Evolutionary conservation across 768 basidiomycete genomes (phyloP).

Genomic region (Mycena rebaudengoi): DNA sequence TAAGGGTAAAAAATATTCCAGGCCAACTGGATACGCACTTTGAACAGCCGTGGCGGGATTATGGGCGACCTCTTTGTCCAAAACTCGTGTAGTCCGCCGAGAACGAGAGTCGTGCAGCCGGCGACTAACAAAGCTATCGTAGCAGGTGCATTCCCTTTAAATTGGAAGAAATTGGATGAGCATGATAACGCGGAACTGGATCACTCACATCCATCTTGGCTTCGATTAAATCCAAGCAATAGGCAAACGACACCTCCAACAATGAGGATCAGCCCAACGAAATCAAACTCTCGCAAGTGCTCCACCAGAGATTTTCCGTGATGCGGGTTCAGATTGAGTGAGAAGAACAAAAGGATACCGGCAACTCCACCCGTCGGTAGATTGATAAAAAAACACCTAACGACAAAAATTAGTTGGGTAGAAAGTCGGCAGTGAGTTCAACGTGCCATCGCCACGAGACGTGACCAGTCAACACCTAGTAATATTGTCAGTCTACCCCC

Average conservation of each 20-base stretch:
- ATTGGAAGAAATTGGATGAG: neutral
- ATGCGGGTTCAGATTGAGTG: slow-evolving; percentile 81
- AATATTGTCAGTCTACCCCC: neutral
- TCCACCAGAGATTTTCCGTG: slow-evolving; percentile 62
- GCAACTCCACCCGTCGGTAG: slow-evolving; percentile 82
- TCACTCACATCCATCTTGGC: slow-evolving; percentile 65
- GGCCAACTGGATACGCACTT: slow-evolving; percentile 46
- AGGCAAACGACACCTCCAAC: slow-evolving; percentile 70
- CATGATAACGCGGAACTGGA: slow-evolving; percentile 28
- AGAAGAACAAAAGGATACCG: slow-evolving; percentile 68
- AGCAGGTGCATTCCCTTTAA: slow-evolving; percentile 60
- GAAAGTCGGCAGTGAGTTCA: neutral
- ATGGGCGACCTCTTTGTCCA: slow-evolving; percentile 74
- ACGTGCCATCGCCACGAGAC: slow-evolving; percentile 81
- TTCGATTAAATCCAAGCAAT: slow-evolving; percentile 76
- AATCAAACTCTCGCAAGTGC: slow-evolving; percentile 73
- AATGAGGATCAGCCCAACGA: slow-evolving; percentile 69
- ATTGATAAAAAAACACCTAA: slow-evolving; percentile 83
- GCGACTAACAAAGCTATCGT: slow-evolving; percentile 71
- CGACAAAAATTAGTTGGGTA: neutral
- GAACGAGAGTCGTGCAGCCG: slow-evolving; percentile 61
- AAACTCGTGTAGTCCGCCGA: slow-evolving; percentile 63
- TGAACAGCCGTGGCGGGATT: slow-evolving; percentile 78
- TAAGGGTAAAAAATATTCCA: neutral
- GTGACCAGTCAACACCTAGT: slow-evolving; percentile 75